phyloP scores from a whole-genome alignment of 2,329 filamentous ascomycete species.

The Curvularia sp. region DNA sequence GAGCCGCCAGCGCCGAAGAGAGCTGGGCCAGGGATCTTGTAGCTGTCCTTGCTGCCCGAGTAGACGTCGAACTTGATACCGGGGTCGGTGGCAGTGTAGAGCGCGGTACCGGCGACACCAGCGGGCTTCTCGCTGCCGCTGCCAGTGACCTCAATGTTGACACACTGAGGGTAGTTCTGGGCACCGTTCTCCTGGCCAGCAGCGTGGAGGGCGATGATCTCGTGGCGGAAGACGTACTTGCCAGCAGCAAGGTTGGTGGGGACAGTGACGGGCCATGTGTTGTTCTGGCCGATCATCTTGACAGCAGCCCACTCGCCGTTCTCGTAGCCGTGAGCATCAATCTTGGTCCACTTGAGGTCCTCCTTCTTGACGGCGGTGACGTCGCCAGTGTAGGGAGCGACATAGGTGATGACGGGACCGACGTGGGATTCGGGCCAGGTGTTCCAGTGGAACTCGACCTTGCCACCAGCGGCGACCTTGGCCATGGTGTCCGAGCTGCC shows the following conservation, averaged over 20 bases:
- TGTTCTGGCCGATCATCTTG: slow-evolving; percentile 56
- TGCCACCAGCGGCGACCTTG: slow-evolving; percentile 66
- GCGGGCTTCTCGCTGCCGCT: slow-evolving; percentile 52
- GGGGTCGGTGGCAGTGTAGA: slow-evolving; percentile 53
- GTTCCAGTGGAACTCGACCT: slow-evolving; percentile 62
- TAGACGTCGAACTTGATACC: slow-evolving; percentile 56
- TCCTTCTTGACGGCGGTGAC: slow-evolving; percentile 45
- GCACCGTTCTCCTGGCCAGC: slow-evolving; percentile 56
- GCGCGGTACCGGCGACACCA: slow-evolving; percentile 60
- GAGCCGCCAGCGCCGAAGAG: slow-evolving; percentile 32
- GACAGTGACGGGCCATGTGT: slow-evolving; percentile 56
- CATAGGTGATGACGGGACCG: slow-evolving; percentile 51
- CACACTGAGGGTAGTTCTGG: slow-evolving; percentile 61
- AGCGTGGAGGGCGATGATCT: slow-evolving; percentile 60
- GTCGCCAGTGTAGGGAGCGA: slow-evolving; percentile 45
- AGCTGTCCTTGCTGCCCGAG: slow-evolving; percentile 35
- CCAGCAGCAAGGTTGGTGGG: slow-evolving; percentile 55
- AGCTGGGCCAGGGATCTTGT: slow-evolving; percentile 55
- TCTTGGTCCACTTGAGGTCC: slow-evolving; percentile 50
- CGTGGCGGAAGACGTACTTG: slow-evolving; percentile 64
- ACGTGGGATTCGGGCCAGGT: slow-evolving; percentile 48
- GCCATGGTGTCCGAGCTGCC: slow-evolving; percentile 52
- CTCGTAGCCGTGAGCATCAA: slow-evolving; percentile 43
- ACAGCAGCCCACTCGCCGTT: slow-evolving; percentile 47
- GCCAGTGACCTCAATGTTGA: slow-evolving; percentile 60